Evolutionary conservation across 805 yeast genomes (phyloP).

Genomic region (Schwanniomyces vanrijiae): DNA sequence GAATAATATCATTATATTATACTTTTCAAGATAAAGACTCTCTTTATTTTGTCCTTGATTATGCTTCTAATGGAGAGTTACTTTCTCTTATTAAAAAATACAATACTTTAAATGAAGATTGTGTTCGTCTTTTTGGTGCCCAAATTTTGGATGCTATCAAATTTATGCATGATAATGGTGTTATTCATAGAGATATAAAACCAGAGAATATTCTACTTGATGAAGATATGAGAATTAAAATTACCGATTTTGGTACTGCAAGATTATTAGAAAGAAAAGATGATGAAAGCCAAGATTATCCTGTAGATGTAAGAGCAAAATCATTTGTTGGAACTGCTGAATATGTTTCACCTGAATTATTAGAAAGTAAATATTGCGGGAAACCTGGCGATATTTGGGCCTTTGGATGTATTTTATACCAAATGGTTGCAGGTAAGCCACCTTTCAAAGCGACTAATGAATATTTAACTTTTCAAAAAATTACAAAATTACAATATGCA

Average conservation of each 20-base stretch:
- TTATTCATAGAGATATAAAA: slow-evolving; percentile 78
- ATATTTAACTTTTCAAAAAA: slow-evolving; percentile 77
- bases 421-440: slow-evolving; percentile 66
- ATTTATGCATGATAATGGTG: slow-evolving; percentile 73
- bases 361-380: slow-evolving; percentile 69
- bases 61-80: slow-evolving; percentile 78
- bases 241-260: slow-evolving; percentile 88
- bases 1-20: slow-evolving; percentile 67
- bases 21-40: slow-evolving; percentile 79
- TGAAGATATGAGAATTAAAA: slow-evolving; percentile 56
- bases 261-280: slow-evolving; percentile 58
- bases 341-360: slow-evolving; percentile 77
- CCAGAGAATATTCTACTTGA: slow-evolving; percentile 80
- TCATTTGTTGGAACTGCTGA: slow-evolving; percentile 89
- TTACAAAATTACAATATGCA: slow-evolving; percentile 76
- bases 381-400: slow-evolving; percentile 65
- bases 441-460: slow-evolving; percentile 86
- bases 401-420: slow-evolving; percentile 58
- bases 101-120: slow-evolving; percentile 71
- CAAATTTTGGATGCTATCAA: slow-evolving; percentile 73
- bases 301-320: slow-evolving; percentile 66
- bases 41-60: slow-evolving; percentile 73
- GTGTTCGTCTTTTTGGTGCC: slow-evolving; percentile 65
- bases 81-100: slow-evolving; percentile 63
- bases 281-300: slow-evolving; percentile 52